A percentile compares a stretch with the other conserved stretches of the same genome.
Conservation (phyloP, 768 basidiomycete species). For the Boletus rubescentipes region DNA sequence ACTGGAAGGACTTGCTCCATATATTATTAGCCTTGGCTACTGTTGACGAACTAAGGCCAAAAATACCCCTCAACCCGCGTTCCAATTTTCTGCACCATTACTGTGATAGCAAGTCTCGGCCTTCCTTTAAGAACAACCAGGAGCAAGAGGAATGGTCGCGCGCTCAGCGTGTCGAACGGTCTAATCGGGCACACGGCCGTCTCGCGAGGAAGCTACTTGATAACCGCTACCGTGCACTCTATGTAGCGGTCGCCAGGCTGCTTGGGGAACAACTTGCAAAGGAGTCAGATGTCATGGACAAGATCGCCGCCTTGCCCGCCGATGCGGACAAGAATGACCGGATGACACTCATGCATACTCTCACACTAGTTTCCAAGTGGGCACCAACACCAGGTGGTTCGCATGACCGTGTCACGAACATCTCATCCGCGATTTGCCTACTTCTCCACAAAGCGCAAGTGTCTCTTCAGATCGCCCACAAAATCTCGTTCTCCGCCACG, state of each 20-base stretch:
- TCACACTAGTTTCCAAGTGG: slow-evolving; percentile 70
- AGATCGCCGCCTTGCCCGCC: slow-evolving; percentile 35
- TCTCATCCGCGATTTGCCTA: slow-evolving; percentile 59
- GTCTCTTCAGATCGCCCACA: slow-evolving; percentile 3
- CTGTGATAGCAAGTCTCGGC: slow-evolving; percentile 22
- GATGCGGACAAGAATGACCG: slow-evolving; percentile 24
- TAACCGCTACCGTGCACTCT: slow-evolving; percentile 59
- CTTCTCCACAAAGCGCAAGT: slow-evolving; percentile 46
- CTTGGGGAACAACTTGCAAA: slow-evolving; percentile 51
- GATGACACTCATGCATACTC: slow-evolving; percentile 10
- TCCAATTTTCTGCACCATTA: slow-evolving; percentile 29
- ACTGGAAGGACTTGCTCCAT: slow-evolving; percentile 76
- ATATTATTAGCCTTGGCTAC: slow-evolving; percentile 63
- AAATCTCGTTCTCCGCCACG: slow-evolving; percentile 16
- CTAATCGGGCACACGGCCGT: slow-evolving; percentile 31
- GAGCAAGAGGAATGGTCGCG: slow-evolving; percentile 27
- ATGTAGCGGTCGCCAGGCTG: slow-evolving; percentile 62
- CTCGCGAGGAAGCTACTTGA: slow-evolving; percentile 44
- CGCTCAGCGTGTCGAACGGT: slow-evolving; percentile 21
- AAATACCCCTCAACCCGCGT: neutral
- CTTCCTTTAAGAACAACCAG: slow-evolving; percentile 20
- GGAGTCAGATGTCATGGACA: slow-evolving; percentile 43
- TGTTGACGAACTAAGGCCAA: slow-evolving; percentile 43
- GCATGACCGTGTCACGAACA: slow-evolving; percentile 64
- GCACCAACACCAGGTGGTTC: slow-evolving; percentile 58